Percentiles rank a stretch among this genome's conserved stretches.
Conservation (phyloP, 768 basidiomycete species). For the Leucosporidium yakuticum region DNA sequence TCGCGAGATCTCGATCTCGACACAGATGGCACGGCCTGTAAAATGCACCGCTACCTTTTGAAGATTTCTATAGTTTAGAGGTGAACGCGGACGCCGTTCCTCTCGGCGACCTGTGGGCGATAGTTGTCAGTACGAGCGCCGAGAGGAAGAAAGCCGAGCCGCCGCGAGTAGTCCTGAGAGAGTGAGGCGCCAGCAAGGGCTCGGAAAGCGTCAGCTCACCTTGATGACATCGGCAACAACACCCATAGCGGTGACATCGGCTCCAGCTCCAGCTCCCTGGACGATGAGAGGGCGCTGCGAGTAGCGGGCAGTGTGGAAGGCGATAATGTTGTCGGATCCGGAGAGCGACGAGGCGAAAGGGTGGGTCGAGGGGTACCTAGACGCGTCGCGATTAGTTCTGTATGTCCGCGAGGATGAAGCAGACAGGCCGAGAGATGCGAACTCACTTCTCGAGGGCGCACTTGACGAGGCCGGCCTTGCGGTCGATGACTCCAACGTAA, state of each 20-base stretch:
- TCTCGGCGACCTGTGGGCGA: no score
- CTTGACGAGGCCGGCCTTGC: constrained; percentile 62
- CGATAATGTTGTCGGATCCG: constrained; percentile 95
- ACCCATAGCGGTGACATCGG: constrained; percentile 97
- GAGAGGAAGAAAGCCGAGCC: no score
- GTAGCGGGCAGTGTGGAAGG: constrained; percentile 93
- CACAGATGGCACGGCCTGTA: no score
- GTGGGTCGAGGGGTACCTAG: constrained; percentile 78
- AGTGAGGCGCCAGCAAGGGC: no score
- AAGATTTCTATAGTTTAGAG: no score
- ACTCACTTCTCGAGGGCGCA: constrained; percentile 84
- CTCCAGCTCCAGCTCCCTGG: constrained; percentile 96
- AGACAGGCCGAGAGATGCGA: background rate
- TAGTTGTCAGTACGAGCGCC: no score
- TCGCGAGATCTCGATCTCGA: no score
- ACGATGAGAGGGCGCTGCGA: constrained; percentile 80
- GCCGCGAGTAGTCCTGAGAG: no score
- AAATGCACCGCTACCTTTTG: no score
- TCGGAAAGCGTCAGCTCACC: constrained; percentile 41
- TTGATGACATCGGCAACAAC: constrained; percentile 78
- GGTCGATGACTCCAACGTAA: constrained; percentile 92
- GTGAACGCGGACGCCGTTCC: no score
- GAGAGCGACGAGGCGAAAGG: constrained; percentile 93
- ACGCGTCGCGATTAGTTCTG: background rate
- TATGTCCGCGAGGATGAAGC: background rate